Percentiles rank a stretch among this genome's conserved stretches.
Conservation (phyloP, 139 green algal species). For the Limnomonas spitsbergensis region DNA sequence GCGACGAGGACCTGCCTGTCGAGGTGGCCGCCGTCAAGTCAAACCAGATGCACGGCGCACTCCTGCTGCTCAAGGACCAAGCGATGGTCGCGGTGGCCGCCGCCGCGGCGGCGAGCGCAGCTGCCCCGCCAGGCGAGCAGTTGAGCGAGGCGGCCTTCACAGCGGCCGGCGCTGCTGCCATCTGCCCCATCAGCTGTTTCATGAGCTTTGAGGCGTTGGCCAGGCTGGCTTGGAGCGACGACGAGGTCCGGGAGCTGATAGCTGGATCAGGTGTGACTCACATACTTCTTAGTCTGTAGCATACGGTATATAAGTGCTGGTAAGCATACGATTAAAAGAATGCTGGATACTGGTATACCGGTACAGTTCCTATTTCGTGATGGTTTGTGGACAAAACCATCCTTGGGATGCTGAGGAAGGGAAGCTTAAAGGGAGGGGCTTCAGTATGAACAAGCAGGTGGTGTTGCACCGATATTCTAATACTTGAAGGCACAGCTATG, state of each 20-base stretch:
- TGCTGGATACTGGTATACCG: no score
- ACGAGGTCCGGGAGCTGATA: constrained; percentile 41
- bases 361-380: no score
- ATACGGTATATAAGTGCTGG: no score
- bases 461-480: no score
- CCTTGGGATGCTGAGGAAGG: no score
- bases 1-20: constrained; percentile 59
- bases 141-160: not conserved
- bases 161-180: not conserved
- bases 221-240: constrained; percentile 60
- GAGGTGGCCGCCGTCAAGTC: constrained; percentile 52
- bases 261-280: constrained; percentile 8
- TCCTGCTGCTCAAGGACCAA: constrained; percentile 33
- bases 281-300: no score
- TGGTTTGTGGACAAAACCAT: no score
- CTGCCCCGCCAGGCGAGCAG: constrained; percentile 19
- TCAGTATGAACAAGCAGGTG: no score
- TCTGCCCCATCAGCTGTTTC: not conserved
- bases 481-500: no score
- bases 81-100: constrained; percentile 12
- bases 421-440: no score
- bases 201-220: constrained; percentile 52
- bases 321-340: no score
- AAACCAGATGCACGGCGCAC: constrained; percentile 31
- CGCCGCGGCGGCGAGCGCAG: constrained; percentile 14